Base-by-base conservation (phyloP, 371 early-diverging fungal genomes). In the Apophysomyces ossiformis region DNA sequence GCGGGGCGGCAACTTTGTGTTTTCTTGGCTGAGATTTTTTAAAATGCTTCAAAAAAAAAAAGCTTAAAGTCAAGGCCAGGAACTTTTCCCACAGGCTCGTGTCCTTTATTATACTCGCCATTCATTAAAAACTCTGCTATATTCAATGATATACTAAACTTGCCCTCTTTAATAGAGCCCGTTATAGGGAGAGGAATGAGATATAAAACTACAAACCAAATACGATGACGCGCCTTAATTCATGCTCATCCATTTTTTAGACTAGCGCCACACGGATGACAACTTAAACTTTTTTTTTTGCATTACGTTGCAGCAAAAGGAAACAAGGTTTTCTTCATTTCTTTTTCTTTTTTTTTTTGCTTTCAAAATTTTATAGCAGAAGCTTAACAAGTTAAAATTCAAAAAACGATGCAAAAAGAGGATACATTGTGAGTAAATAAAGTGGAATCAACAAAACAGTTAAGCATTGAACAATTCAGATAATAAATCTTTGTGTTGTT, bases 401-500 rank as follows among this genome's bases (percentile, higher is more conserved):
- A n/a, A 50, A 1, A 50, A 47, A 47, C 11, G n/a, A 47, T n/a
- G 16, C 43, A 47, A 9, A 47, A 7, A n/a, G 16, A 47, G 7
- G 16, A 47, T 15, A n/a, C 32, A 26, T 26, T 26, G 32, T 26
- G 3, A 26, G 32, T 26, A 47, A 47, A 47, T 47, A 47, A 47
- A 43, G 15, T 26, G 32, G 32, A 43, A 43, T 9, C 5, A 43
- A 43, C 43, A 43, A 15, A 9, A 32, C 63, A 32, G 87, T 46
- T 43, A 43, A 45, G n/a, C 16, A 45, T 13, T 21, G 37, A 77
- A 72, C 18, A 77, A 45, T 15, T 64, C 50, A 7, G 68, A 47
- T 36, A 79, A 56, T 9, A 69, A 41, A 15, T 70, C 64, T 44
- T 74, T 75, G 68, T 78, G 79, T 61, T 79, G 76, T 13, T 44